phyloP scores from a whole-genome alignment of 2,329 filamentous ascomycete genomes.

The Herpotrichia juniperi region DNA sequence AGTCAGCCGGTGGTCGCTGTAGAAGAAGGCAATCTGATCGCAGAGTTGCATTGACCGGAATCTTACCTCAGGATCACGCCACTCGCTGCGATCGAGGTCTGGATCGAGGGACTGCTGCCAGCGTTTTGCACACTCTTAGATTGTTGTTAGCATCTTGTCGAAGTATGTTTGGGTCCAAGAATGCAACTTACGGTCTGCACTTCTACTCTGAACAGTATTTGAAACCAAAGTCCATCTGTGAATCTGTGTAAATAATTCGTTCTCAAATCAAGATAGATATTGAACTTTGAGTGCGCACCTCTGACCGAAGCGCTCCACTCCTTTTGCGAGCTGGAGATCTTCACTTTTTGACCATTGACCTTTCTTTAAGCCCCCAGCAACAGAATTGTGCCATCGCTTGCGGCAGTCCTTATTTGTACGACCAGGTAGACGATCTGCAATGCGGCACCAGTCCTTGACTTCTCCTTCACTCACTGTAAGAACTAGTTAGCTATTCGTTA shows the following conservation, averaged over 20 bases:
- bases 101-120: constrained; percentile 55
- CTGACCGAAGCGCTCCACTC: constrained; percentile 45
- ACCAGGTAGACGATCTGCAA: constrained; percentile 46
- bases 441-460: constrained; percentile 42
- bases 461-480: constrained; percentile 25
- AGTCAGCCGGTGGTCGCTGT: constrained; percentile 3
- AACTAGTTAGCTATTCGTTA: background rate
- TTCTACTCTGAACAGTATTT: constrained; percentile 44
- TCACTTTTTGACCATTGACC: constrained; percentile 49
- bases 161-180: constrained; percentile 1
- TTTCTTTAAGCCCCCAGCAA: constrained; percentile 47
- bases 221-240: constrained; percentile 53
- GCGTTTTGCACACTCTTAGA: constrained; percentile 55
- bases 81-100: constrained; percentile 47
- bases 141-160: constrained; percentile 6
- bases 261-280: background rate
- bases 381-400: constrained; percentile 51
- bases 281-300: constrained; percentile 27
- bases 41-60: constrained; percentile 12
- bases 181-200: constrained; percentile 46
- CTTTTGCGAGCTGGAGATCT: constrained; percentile 38
- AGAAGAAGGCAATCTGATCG: constrained; percentile 6
- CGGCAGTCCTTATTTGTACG: constrained; percentile 54
- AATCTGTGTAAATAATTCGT: background rate
- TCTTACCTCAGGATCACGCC: constrained; percentile 44